These are phyloP conservation scores for Cordyceps javanica DNA, from an alignment of 2,329 filamentous ascomycete species.

Conservation along the genomic window DNA sequence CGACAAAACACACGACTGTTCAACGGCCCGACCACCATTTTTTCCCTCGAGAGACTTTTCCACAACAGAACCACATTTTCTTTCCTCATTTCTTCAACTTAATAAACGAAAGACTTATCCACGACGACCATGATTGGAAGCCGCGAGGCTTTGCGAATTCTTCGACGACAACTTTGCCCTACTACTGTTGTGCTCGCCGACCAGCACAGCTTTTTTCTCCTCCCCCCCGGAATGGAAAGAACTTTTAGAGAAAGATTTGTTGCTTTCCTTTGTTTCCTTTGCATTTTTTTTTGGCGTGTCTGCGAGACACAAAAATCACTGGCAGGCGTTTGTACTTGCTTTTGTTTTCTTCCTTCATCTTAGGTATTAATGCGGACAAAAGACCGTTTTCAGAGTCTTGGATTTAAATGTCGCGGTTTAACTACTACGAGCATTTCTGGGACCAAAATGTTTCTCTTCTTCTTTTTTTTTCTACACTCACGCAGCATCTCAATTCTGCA, in stretches of 20 bases:
- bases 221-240: conserved; percentile 8
- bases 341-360: conserved; percentile 4
- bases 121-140: conserved; percentile 3
- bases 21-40: not conserved
- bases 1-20: not conserved
- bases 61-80: not conserved
- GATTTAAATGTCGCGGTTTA: conserved; percentile 14
- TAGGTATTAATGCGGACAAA: conserved; percentile 15
- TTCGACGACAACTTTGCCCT: conserved; percentile 4
- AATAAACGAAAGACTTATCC: not conserved
- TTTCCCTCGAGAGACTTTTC: not conserved
- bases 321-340: conserved; percentile 12
- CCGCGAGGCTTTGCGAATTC: not conserved
- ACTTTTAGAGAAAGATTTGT: conserved; percentile 11
- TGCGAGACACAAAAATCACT: conserved; percentile 2
- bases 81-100: not conserved
- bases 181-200: not conserved
- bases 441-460: too few relatives aligned
- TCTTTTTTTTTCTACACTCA: conserved; percentile 7
- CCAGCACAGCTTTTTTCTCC: not conserved
- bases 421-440: conserved; percentile 12
- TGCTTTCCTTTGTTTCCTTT: conserved; percentile 4
- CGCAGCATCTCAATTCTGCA: conserved; percentile 5
- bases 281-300: not conserved
- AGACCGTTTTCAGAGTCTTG: conserved; percentile 11